Evolutionary conservation across 192 early-diverging fungal species (phyloP), one percentile per base, ranked within the genome.

Genomic region (Dimargaris xerosporica): DNA sequence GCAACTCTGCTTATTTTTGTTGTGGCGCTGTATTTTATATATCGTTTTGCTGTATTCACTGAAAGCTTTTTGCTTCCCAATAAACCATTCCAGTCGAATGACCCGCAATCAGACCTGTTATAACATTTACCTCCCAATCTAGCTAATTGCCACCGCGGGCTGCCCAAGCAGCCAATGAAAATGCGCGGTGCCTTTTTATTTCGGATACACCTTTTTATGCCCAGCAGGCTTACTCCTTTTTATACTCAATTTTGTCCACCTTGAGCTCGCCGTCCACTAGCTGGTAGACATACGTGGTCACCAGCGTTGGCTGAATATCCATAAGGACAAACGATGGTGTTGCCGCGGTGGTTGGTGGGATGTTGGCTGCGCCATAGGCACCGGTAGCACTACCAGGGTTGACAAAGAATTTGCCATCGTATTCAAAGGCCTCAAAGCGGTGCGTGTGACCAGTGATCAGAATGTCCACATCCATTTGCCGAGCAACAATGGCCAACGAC

Each of bases 361-460:
- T 11, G 19, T 7, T 7, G 47, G 47, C 58, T 73, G 71, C 68
- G 53, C 67, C 73, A 63, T 81, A 93, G 0, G 89, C 90, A 28
- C 94, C 95, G 0, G 95, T 98, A 17, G 93, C 89, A 41, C 85
- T 90, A n/a, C 95, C 95, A 1, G 95, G 95, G 68, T 96, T 92
- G 34, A 96, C 80, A 70, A 90, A 98, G 64, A 94, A 93, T 67
- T 87, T 75, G 16, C 91, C 91, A 39, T 97, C 89, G 59, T 84
- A 73, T 71, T 97, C 95, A 73, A 83, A 93, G 29, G 91, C 91
- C 65, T 91, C 88, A 58, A 97, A 96, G 47, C 79, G 70, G 71
- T 97, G 93, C 4, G 91, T 93, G 48, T 91, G 84, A 7, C 94
- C 94, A 2, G 80, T 80, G 7, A 98, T 76, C 44, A 98, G 64